Evolutionary conservation across 108 stramenopile genomes (phyloP), one percentile per base, ranked within the genome.

Genomic region (Bacterosira constricta): DNA sequence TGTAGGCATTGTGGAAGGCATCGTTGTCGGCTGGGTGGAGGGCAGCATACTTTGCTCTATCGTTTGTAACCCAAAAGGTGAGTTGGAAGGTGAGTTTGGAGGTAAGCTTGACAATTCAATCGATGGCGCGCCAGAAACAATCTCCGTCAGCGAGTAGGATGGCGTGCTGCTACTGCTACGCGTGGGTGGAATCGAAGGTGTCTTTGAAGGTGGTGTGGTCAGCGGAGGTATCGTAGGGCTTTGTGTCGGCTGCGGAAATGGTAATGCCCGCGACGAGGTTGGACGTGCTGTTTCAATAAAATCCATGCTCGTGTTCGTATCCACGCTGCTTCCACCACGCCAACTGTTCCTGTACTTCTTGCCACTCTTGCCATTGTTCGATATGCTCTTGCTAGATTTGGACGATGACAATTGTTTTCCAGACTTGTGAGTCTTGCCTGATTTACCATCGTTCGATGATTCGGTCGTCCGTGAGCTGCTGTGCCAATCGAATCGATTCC

Each of bases 51-150:
- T 56, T 30, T 30, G 55, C 15, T 12, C 35, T 30, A 7, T 6
- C 11, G 27, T 55, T 29, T 25, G 53, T 50, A 18, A 18, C 17
- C 20, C n/a, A 50, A 17, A 18, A 29, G 53, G 27, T 29, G 53
- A 8, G 12, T 55, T 27, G 6, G 53, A 55, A 29, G 53, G 53
- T 6, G 31, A 29, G 6, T 6, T 29, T 21, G 53, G 21, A 30
- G 10, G 9, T 55, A 30, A 9, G 6, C 5, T 7, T 54, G 66
- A 38, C n/a, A 42, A 4, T 20, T 20, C 13, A 38, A 5, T 31
- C 18, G 55, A 27, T n/a, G 55, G 67, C 38, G 42, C 34, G 23
- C 29, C 42, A 32, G 70, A 71, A 11, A 59, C 59, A 25, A 37
- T 11, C 10, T 39, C 31, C 39, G 55, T 41, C 20, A 55, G 68